Evolutionary conservation across 2,329 filamentous ascomycete species (phyloP).

Genomic region (Beauveria caledonica): DNA sequence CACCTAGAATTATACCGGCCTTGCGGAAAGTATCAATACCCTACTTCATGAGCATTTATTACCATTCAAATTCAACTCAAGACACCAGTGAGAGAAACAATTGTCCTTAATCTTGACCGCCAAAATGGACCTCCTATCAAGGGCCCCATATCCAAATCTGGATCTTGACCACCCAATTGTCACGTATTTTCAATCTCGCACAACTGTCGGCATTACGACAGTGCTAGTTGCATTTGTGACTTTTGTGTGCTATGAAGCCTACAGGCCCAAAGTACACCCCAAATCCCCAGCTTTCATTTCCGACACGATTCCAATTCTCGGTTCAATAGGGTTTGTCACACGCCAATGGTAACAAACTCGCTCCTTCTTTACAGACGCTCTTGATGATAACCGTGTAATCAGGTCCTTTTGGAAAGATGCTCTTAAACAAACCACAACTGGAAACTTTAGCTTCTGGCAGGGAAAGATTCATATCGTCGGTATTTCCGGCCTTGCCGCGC

Average conservation of each 20-base stretch:
- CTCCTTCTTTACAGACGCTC: neutral
- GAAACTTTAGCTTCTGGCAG: conserved; percentile 14
- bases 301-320: neutral
- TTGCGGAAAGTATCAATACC: neutral
- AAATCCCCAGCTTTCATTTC: neutral
- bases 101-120: neutral
- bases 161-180: neutral
- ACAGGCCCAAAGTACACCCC: neutral
- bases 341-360: neutral
- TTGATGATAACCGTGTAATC: neutral
- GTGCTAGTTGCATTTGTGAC: neutral
- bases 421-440: neutral
- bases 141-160: neutral
- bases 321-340: neutral
- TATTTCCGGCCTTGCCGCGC: conserved; percentile 9
- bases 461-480: conserved; percentile 13
- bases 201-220: neutral
- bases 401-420: conserved; percentile 7
- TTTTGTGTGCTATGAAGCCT: neutral
- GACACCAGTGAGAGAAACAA: neutral
- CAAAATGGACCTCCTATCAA: neutral
- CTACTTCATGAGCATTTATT: neutral
- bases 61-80: neutral
- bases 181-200: neutral
- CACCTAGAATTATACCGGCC: neutral